phyloP scores from a whole-genome alignment of 2,329 filamentous ascomycete genomes.

The Ceratocystiopsis sp. region DNA sequence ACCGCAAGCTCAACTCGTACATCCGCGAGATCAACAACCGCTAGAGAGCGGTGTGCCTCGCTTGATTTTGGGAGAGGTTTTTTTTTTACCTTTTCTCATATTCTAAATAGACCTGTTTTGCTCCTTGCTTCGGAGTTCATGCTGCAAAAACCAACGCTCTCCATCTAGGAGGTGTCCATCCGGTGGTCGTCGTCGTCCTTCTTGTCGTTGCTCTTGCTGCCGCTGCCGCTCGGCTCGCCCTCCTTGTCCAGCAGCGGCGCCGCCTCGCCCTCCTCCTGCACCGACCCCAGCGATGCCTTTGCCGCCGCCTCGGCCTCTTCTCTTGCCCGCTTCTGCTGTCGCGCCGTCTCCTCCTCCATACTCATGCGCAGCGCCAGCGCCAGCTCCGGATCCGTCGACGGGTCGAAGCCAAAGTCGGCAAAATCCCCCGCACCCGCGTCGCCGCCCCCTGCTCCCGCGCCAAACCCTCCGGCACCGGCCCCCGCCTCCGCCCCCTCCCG shows the following conservation, averaged over 20 bases:
- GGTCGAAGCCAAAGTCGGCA: slow-evolving; percentile 73
- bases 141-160: background rate
- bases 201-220: slow-evolving; percentile 29
- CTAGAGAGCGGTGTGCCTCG: slow-evolving; percentile 10
- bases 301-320: slow-evolving; percentile 47
- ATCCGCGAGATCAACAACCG: slow-evolving; percentile 55
- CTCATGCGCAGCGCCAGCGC: slow-evolving; percentile 92
- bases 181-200: slow-evolving; percentile 45
- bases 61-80: background rate
- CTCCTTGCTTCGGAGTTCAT: too few relatives aligned
- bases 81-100: background rate
- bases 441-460: slow-evolving; percentile 38
- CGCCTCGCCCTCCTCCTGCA: slow-evolving; percentile 63
- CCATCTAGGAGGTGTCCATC: slow-evolving; percentile 69
- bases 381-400: slow-evolving; percentile 79
- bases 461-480: slow-evolving; percentile 22
- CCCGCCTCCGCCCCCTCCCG: slow-evolving; percentile 41
- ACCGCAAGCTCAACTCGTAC: slow-evolving; percentile 67
- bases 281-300: slow-evolving; percentile 44
- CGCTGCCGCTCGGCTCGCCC: slow-evolving; percentile 47
- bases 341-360: slow-evolving; percentile 92
- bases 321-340: slow-evolving; percentile 71
- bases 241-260: slow-evolving; percentile 45
- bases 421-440: slow-evolving; percentile 40
- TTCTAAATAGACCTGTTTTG: too few relatives aligned